phyloP scores from a whole-genome alignment of 2,329 filamentous ascomycete genomes.

The Karstenula rhodostoma region DNA sequence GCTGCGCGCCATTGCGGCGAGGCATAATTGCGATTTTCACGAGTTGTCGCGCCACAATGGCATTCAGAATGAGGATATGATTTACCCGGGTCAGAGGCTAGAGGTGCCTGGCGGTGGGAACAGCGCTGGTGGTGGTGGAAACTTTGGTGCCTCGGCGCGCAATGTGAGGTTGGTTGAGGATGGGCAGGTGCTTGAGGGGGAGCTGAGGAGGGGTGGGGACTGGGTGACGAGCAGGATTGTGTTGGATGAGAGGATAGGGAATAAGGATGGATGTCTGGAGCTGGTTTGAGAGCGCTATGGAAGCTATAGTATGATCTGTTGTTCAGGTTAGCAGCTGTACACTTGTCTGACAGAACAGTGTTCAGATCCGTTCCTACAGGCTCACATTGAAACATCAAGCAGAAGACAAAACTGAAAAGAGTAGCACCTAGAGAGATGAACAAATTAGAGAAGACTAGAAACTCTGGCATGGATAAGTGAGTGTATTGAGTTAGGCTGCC shows the following conservation, averaged over 20 bases:
- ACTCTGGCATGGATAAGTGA: not conserved
- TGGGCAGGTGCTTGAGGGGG: conserved; percentile 33
- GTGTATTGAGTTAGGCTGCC: not conserved
- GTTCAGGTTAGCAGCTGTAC: not conserved
- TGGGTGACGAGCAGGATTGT: conserved; percentile 32
- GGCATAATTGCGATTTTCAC: conserved; percentile 37
- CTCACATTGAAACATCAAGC: too few species aligned
- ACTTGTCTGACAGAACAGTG: not conserved
- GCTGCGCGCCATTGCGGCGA: conserved; percentile 34
- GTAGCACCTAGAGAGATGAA: not conserved
- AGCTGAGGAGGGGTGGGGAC: conserved; percentile 25
- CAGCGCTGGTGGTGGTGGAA: conserved; percentile 28
- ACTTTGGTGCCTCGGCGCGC: conserved; percentile 33
- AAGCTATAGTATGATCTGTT: not conserved
- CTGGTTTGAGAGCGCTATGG: conserved; percentile 21
- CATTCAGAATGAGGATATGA: conserved; percentile 36
- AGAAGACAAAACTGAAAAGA: too few species aligned
- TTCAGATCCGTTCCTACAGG: too few species aligned
- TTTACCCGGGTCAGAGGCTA: conserved; percentile 38
- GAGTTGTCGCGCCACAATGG: conserved; percentile 36
- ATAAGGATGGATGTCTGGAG: conserved; percentile 33
- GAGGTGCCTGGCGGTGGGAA: conserved; percentile 31
- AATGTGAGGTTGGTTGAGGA: conserved; percentile 32
- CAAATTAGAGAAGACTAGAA: not conserved
- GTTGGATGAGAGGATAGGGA: conserved; percentile 37